Percentiles rank a stretch among this genome's conserved stretches.
phyloP scores from a whole-genome alignment of 2,329 filamentous ascomycete species.

The Xylariaceae sp. region DNA sequence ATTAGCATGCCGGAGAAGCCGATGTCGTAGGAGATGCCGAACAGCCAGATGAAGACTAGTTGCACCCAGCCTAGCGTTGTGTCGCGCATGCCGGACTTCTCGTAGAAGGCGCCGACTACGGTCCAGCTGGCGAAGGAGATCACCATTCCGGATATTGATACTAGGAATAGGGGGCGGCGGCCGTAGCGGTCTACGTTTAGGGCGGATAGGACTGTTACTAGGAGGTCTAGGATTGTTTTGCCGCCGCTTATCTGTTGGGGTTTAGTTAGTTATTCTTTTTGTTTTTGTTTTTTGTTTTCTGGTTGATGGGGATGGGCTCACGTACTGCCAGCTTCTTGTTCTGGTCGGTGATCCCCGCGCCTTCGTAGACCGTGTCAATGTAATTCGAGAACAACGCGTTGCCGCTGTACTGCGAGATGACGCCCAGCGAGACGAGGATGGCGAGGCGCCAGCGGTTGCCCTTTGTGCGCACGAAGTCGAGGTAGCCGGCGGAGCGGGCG shows the following conservation, averaged over 20 bases:
- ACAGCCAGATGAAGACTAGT: constrained; percentile 57
- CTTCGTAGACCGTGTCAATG: constrained; percentile 57
- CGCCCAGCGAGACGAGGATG: constrained; percentile 58
- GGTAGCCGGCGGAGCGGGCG: constrained; percentile 48
- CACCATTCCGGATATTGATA: constrained; percentile 47
- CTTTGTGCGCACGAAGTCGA: constrained; percentile 58
- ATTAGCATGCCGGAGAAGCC: constrained; percentile 56
- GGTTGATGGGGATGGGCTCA: not conserved
- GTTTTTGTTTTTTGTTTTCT: too few species aligned
- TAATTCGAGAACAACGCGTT: constrained; percentile 66
- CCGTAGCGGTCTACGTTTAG: constrained; percentile 47
- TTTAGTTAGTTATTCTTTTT: too few species aligned
- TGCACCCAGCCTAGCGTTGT: constrained; percentile 48
- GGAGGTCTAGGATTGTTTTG: constrained; percentile 56
- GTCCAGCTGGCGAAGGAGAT: constrained; percentile 48
- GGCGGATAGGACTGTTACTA: constrained; percentile 52
- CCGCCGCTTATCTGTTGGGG: constrained; percentile 44
- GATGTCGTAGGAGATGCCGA: constrained; percentile 57
- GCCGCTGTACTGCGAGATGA: constrained; percentile 65
- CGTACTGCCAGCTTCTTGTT: constrained; percentile 52
- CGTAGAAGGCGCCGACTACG: constrained; percentile 49
- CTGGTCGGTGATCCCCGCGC: constrained; percentile 55
- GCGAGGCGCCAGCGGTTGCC: constrained; percentile 62
- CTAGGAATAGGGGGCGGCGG: constrained; percentile 51
- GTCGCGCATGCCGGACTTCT: constrained; percentile 43